These are phyloP conservation scores for Neurospora sp. DNA, from an alignment of 495 filamentous ascomycete genomes.

Conservation along the genomic window DNA sequence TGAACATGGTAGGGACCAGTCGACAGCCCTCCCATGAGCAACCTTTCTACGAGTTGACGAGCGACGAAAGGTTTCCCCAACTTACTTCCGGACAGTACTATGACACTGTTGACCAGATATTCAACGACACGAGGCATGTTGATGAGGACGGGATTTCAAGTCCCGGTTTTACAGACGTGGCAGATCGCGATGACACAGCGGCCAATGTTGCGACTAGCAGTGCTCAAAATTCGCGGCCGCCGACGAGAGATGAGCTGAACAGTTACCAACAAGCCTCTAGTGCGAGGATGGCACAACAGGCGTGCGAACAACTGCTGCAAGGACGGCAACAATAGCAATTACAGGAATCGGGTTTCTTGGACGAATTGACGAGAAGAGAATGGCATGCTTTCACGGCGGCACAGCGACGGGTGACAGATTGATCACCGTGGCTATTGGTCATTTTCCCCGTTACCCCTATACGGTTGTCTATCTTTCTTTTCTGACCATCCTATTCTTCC, in stretches of 20 bases:
- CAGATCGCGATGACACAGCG: neutral
- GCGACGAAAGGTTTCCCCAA: slow-evolving; percentile 7
- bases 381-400: neutral
- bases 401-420: neutral
- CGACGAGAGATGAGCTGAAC: neutral
- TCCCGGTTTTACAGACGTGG: neutral
- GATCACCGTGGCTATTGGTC: neutral
- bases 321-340: neutral
- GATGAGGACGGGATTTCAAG: neutral
- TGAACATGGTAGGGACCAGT: neutral
- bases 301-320: neutral
- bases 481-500: neutral
- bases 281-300: neutral
- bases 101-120: slow-evolving; percentile 30
- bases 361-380: neutral
- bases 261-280: neutral
- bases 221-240: neutral
- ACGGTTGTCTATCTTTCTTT: neutral
- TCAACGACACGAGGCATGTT: slow-evolving; percentile 8
- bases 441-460: neutral
- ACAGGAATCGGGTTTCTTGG: neutral
- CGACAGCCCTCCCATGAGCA: neutral
- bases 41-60: slow-evolving; percentile 6
- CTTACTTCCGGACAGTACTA: slow-evolving; percentile 31
- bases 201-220: neutral